Evolutionary conservation across 495 filamentous ascomycete species (phyloP).

Genomic region (Rhypophila decipiens): DNA sequence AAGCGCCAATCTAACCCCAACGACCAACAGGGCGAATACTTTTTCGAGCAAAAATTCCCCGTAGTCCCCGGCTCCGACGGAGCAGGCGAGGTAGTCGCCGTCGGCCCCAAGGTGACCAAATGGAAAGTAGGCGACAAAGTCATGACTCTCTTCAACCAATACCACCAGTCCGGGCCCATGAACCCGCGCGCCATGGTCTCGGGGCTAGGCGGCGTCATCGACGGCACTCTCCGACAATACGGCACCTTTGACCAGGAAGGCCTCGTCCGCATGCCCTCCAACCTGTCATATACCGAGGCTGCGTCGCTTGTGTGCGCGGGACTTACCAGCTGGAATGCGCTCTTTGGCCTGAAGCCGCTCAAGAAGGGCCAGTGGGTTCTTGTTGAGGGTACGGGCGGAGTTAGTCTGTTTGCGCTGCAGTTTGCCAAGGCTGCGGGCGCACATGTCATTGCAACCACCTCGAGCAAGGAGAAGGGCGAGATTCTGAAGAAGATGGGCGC

Average conservation of each 20-base stretch:
- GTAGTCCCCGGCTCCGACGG: constrained; percentile 74
- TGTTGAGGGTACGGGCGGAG: constrained; percentile 77
- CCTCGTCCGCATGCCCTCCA: constrained; percentile 57
- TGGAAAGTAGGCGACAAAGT: constrained; percentile 71
- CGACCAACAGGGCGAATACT: constrained; percentile 54
- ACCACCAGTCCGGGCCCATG: constrained; percentile 57
- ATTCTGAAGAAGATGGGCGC: constrained; percentile 66
- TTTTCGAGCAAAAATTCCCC: constrained; percentile 51
- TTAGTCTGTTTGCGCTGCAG: constrained; percentile 72
- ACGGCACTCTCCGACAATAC: constrained; percentile 69
- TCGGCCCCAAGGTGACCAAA: constrained; percentile 58
- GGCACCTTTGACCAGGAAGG: constrained; percentile 64
- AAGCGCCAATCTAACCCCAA: background rate
- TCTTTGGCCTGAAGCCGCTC: constrained; percentile 64
- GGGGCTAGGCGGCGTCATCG: constrained; percentile 63
- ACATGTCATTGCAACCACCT: constrained; percentile 74
- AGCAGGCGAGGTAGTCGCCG: constrained; percentile 63
- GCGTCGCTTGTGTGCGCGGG: constrained; percentile 67
- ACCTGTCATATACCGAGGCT: constrained; percentile 57
- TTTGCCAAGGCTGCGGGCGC: constrained; percentile 83
- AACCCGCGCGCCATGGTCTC: constrained; percentile 35
- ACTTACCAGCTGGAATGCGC: constrained; percentile 75
- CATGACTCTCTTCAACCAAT: constrained; percentile 73
- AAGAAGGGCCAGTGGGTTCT: constrained; percentile 66
- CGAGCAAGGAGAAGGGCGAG: constrained; percentile 57